Conservation (phyloP, 2,329 filamentous ascomycete species). For the Cladosporium sp. region DNA sequence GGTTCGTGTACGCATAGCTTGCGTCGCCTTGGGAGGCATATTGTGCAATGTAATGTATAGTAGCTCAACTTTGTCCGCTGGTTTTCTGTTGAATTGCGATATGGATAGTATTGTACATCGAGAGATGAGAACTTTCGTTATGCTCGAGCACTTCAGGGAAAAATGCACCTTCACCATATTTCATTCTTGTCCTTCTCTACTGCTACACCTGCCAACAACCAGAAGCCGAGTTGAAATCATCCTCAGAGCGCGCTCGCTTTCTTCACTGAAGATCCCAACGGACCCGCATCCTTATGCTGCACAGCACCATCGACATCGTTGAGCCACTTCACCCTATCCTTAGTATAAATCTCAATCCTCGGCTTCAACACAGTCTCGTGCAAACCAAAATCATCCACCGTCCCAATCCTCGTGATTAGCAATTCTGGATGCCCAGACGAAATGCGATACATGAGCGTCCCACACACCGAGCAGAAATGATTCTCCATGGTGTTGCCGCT, state of each 20-base stretch:
- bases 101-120: neutral
- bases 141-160: neutral
- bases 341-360: conserved; percentile 6
- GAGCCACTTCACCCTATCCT: conserved; percentile 16
- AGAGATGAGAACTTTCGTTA: neutral
- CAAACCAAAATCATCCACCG: conserved; percentile 62
- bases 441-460: conserved; percentile 62
- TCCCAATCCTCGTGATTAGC: conserved; percentile 59
- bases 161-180: no score
- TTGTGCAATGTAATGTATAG: neutral
- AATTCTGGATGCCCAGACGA: conserved; percentile 47
- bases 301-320: conserved; percentile 9
- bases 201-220: neutral
- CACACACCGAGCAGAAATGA: conserved; percentile 62
- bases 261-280: neutral
- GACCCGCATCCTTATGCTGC: conserved; percentile 12
- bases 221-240: neutral
- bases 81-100: neutral
- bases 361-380: conserved; percentile 61
- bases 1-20: conserved; percentile 11
- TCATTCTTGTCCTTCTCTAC: neutral
- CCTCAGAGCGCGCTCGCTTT: neutral
- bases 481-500: conserved; percentile 60
- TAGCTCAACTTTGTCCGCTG: neutral
- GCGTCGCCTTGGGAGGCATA: neutral